Evolutionary conservation across 768 basidiomycete species (phyloP), one percentile per base, ranked within the genome.

Genomic region (Mycena venus): DNA sequence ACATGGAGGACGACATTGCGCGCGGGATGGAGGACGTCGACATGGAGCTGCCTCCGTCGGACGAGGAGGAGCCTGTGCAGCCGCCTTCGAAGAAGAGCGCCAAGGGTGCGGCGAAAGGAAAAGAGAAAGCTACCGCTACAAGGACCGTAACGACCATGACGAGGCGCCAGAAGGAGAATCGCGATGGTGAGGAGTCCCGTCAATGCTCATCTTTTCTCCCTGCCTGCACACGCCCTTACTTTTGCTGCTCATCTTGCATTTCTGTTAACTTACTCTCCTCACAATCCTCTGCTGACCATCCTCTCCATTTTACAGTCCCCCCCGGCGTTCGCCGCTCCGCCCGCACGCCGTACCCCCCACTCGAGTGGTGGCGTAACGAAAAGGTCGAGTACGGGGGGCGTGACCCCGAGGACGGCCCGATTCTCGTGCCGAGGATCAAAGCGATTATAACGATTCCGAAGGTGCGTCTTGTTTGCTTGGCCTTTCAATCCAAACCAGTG

Each of bases 311-410:
- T n/a, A 0, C 72, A 88, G 86, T 79, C 4, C 75, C 79, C n/a
- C 84, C 87, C 56, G 93, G 92, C 27, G 85, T 94, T 2, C 92
- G 96, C 21, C 91, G 94, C 61, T 93, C 95, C 34, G 85, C 85
- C 59, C 92, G 97, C 27, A 86, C 89, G 65, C 91, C 91, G 36
- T 91, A 91, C 78, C 84, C 85, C 60, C 98, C 97, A 5, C 86
- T 99, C 40, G 94, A 95, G 47, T 98, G 89, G 86, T 99, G 98
- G 98, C 91, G 96, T n/a, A 91, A 91, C 77, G 98, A 99, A 84
- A 93, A 92, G 74, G 90, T 96, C 27, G 92, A 97, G 2, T 99
- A 96, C 78, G 93, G 93, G 8, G 89, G 92, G 64, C 78, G 80
- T 14, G 76, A 80, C 4, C 72, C 77, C 15, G 84, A 88, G 6